Percentiles rank a stretch among this genome's conserved stretches.
phyloP scores from a whole-genome alignment of 495 filamentous ascomycete species.

The Venustampulla echinocandica region DNA sequence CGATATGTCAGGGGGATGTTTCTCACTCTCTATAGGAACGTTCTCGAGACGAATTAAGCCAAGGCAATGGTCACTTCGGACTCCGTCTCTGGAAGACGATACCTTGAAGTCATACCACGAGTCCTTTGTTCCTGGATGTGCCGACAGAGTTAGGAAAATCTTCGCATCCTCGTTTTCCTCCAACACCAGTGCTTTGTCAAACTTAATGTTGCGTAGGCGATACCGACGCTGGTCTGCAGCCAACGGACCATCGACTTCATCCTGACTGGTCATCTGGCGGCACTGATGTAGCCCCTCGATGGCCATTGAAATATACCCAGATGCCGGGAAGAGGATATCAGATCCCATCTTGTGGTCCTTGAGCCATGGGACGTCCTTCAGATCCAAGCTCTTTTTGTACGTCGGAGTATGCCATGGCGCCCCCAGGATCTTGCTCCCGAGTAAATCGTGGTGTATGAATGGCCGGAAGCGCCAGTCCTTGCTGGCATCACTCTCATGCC shows the following conservation, averaged over 20 bases:
- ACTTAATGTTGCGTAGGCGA: not conserved
- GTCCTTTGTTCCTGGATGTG: no score
- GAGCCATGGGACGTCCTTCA: constrained; percentile 19
- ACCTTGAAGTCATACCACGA: constrained; percentile 18
- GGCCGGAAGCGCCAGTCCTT: constrained; percentile 25
- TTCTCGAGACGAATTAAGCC: not conserved
- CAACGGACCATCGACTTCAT: not conserved
- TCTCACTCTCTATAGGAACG: not conserved
- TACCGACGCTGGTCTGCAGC: not conserved
- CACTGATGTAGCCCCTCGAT: constrained; percentile 33
- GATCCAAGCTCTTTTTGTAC: constrained; percentile 28
- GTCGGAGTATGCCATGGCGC: constrained; percentile 20
- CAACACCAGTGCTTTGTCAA: not conserved
- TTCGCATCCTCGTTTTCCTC: not conserved
- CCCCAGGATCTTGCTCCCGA: constrained; percentile 24
- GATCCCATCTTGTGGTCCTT: constrained; percentile 23
- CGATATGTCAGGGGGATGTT: not conserved
- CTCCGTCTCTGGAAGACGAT: constrained; percentile 28
- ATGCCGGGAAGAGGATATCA: constrained; percentile 26
- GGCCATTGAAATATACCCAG: constrained; percentile 43
- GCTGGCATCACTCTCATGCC: constrained; percentile 26
- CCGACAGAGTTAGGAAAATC: not conserved
- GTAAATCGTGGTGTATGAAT: constrained; percentile 27
- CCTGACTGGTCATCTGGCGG: constrained; percentile 3
- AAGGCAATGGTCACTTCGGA: constrained; percentile 20